Conservation (phyloP, 139 green algal genomes). For the Eudorina sp. region DNA sequence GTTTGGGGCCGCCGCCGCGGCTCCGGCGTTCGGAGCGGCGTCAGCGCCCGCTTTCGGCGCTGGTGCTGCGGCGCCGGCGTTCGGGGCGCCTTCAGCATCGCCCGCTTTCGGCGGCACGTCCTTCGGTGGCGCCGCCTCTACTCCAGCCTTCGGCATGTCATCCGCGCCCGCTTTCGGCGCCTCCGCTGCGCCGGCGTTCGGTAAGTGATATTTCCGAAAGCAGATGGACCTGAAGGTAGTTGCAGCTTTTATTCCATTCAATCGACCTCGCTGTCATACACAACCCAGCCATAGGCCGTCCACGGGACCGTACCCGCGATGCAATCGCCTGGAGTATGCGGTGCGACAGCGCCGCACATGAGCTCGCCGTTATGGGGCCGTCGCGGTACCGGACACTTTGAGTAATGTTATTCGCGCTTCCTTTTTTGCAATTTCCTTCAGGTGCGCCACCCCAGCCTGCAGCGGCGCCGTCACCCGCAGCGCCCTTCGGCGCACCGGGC, state of each 20-base stretch:
- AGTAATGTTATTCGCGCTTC: too few relatives aligned
- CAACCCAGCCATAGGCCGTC: too few relatives aligned
- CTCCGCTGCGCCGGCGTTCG: not conserved
- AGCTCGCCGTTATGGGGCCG: too few relatives aligned
- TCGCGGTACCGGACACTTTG: too few relatives aligned
- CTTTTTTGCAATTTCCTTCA: not conserved
- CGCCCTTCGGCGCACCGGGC: not conserved
- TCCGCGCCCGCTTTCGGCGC: slow-evolving; percentile 17
- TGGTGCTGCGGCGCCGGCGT: not conserved
- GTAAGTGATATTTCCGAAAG: not conserved
- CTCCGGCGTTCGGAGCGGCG: not conserved
- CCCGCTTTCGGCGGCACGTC: slow-evolving; percentile 8
- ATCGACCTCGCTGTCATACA: too few relatives aligned
- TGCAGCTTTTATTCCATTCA: not conserved
- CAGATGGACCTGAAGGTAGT: not conserved
- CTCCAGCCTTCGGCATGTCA: not conserved
- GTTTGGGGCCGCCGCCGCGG: not conserved
- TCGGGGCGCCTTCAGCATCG: not conserved
- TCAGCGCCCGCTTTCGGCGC: not conserved
- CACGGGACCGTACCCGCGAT: too few relatives aligned
- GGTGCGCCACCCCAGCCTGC: not conserved
- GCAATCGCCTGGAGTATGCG: too few relatives aligned
- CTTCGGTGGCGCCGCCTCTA: not conserved
- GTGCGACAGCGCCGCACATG: too few relatives aligned
- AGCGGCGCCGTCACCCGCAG: not conserved